Conservation (phyloP, 2,329 filamentous ascomycete species). For the Cyclaneusma minus region DNA sequence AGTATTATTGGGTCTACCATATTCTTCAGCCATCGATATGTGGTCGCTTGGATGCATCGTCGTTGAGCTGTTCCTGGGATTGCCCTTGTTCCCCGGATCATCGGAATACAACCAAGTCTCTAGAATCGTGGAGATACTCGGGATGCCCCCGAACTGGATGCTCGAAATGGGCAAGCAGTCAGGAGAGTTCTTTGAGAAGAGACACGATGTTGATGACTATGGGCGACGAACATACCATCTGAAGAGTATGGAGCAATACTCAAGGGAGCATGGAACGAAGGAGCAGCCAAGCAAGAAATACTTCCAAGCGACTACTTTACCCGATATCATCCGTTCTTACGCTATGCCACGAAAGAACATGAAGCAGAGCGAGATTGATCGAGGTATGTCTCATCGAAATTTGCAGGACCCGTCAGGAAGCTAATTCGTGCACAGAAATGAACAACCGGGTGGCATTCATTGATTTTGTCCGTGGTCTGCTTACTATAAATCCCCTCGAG, state of each 20-base stretch:
- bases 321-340: slow-evolving; percentile 95
- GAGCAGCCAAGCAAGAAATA: slow-evolving; percentile 99
- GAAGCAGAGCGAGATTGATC: slow-evolving; percentile 91
- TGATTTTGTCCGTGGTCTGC: slow-evolving; percentile 84
- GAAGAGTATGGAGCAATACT: slow-evolving; percentile 97
- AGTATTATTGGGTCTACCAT: slow-evolving; percentile 85
- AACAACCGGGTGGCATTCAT: slow-evolving; percentile 96
- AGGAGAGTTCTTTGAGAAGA: slow-evolving; percentile 92
- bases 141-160: slow-evolving; percentile 96
- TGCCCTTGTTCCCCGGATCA: slow-evolving; percentile 89
- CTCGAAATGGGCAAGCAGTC: slow-evolving; percentile 97
- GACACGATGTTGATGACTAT: slow-evolving; percentile 68
- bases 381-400: slow-evolving; percentile 47
- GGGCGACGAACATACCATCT: slow-evolving; percentile 80
- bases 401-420: slow-evolving; percentile 6
- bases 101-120: slow-evolving; percentile 99
- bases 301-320: slow-evolving; percentile 84
- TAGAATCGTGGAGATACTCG: slow-evolving; percentile 94
- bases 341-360: slow-evolving; percentile 98
- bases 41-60: slow-evolving; percentile 98
- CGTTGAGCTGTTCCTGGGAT: slow-evolving; percentile 86
- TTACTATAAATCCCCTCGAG: slow-evolving; percentile 91
- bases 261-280: slow-evolving; percentile 86
- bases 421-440: slow-evolving; percentile 53
- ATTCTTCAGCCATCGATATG: slow-evolving; percentile 98